Evolutionary conservation across 371 early-diverging fungal genomes (phyloP), one percentile per base, ranked within the genome.

Genomic region (Mucor velutinosus): DNA sequence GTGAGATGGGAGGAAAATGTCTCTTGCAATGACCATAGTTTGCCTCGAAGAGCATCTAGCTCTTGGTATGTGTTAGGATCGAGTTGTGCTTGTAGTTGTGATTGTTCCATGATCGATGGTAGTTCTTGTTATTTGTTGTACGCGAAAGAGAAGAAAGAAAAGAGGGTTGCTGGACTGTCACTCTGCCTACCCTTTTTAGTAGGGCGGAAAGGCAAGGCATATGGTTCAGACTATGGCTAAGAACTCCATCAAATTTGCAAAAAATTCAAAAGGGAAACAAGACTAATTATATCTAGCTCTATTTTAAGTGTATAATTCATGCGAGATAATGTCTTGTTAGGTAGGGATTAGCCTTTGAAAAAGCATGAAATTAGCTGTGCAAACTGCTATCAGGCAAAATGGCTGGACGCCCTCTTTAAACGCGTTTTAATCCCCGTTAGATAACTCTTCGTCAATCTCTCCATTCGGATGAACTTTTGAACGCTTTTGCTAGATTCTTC

Each of bases 21-120:
- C 62, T 89, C 89, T 76, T 87, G 87, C n/a, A 89, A 75, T 23
- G 87, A 87, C 77, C 79, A 78, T 60, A 89, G 76, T 69, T 89
- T 88, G 56, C 82, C 77, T 17, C 87, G 78, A 37, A 89, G 72
- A 53, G 82, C 80, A 65, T 89, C 89, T 7, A 89, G 71, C 69
- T 87, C 87, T 61, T 76, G 83, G 33, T 87, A 80, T 39, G 84
- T 81, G 41, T 79, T 72, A 14, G 81, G 81, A 72, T 84, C 82
- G 4, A 65, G 58, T 8, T 58, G 58, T 47, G 65, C 65, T 33
- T 65, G 65, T 32, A 65, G 30, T 58, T 58, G 65, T 45, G 65
- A 58, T 30, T 30, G 47, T 32, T 65, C 65, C 65, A 65, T 64
- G 35, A 35, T 35, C 17, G 49, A 21, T 47, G 47, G 47, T 30